Evolutionary conservation across 768 basidiomycete species (phyloP).

Genomic region (Rossbeevera mucosa): DNA sequence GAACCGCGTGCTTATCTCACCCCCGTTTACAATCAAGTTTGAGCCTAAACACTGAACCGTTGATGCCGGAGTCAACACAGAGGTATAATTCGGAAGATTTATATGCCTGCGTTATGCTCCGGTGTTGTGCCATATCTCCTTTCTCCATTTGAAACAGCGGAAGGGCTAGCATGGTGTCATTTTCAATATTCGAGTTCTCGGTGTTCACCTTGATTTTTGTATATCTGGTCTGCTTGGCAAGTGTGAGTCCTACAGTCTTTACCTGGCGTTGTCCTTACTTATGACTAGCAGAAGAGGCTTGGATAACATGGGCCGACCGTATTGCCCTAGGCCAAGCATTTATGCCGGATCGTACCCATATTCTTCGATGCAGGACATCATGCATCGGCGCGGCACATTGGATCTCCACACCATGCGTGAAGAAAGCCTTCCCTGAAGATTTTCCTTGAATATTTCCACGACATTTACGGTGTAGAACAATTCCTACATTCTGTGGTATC

Average conservation of each 20-base stretch:
- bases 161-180: background rate
- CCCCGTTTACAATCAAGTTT: background rate
- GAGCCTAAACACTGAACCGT: too few species aligned
- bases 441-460: background rate
- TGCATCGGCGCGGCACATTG: background rate
- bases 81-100: background rate
- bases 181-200: background rate
- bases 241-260: background rate
- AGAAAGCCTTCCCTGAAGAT: background rate
- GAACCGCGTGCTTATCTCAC: background rate
- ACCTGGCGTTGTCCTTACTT: background rate
- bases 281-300: background rate
- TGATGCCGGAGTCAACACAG: too few species aligned
- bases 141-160: background rate
- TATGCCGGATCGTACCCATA: background rate
- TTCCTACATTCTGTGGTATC: background rate
- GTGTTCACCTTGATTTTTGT: background rate
- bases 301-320: background rate
- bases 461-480: background rate
- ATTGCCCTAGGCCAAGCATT: background rate
- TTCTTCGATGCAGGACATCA: background rate
- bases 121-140: background rate
- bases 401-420: background rate
- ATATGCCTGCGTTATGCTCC: background rate
- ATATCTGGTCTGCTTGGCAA: background rate